Conservation (phyloP, 495 filamentous ascomycete species). For the Aspergillus avenaceus region DNA sequence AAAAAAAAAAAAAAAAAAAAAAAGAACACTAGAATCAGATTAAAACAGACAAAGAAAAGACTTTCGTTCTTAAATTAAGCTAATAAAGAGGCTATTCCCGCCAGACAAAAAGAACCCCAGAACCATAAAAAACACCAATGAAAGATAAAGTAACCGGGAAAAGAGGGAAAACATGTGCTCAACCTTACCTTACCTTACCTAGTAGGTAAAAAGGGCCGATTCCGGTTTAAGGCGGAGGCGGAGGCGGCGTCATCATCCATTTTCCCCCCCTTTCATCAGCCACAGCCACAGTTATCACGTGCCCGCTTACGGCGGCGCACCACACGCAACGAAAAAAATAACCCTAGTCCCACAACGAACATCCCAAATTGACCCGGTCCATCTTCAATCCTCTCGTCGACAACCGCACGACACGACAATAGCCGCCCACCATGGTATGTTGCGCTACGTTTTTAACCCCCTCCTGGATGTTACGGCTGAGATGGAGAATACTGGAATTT, state of each 20-base stretch:
- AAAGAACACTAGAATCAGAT: too few species aligned
- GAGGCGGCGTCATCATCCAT: slow-evolving; percentile 4
- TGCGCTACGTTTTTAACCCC: neutral
- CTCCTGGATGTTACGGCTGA: too few species aligned
- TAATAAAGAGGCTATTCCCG: too few species aligned
- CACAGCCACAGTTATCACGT: slow-evolving; percentile 27
- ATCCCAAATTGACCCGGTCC: slow-evolving; percentile 42
- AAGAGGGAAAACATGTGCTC: too few species aligned
- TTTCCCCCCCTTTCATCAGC: slow-evolving; percentile 7
- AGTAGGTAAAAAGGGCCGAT: too few species aligned
- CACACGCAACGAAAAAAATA: slow-evolving; percentile 32
- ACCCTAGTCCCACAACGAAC: slow-evolving; percentile 53
- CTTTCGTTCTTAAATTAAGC: too few species aligned
- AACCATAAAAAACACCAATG: too few species aligned
- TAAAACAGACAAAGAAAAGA: too few species aligned
- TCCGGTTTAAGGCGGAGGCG: neutral
- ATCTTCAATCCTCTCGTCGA: slow-evolving; percentile 51
- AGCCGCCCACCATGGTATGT: slow-evolving; percentile 49
- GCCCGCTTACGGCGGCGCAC: slow-evolving; percentile 34
- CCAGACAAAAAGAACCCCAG: too few species aligned
- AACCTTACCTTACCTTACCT: too few species aligned
- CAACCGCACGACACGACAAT: slow-evolving; percentile 43
- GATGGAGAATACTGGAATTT: neutral
- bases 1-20: too few species aligned
- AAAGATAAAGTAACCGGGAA: too few species aligned